Base-by-base conservation (phyloP, 495 filamentous ascomycete genomes). In the Hamigera avellanea region DNA sequence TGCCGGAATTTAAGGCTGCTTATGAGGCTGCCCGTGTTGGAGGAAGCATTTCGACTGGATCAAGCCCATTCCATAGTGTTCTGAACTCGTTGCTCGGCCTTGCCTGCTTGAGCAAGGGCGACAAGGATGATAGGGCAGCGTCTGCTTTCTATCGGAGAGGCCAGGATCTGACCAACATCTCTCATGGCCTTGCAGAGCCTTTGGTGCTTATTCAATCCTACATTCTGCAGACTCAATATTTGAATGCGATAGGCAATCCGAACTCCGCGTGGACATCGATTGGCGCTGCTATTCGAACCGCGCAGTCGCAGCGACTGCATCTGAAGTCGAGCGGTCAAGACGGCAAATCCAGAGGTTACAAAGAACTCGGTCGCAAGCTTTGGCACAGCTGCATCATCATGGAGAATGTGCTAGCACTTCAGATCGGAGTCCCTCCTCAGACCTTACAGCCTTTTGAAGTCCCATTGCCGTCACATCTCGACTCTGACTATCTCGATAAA, bases 211-310 rank as follows among this genome's bases (percentile, higher is more conserved):
- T 45, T 10, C 42, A 52, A n/a, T 37, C 19, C 4, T 33, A 26
- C 8, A 35, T 48, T 5, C 28, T 52, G 7, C 48, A 48, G 26
- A 31, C 37, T 14, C 39, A 45, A 13, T 52, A 52, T 35, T 36
- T 48, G 3, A 38, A 48, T 13, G 32, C 42, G 2, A 45, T 32
- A 2, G 44, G 48, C 0, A 36, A 43, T 9, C 36, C 43, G n/a
- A 33, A 19, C 26, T 18, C 9, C 13, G 42, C 45, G 2, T 48
- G 42, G 48, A 26, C 34, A 8, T 18, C 37, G 3, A 19, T 43
- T 12, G 40, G 41, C 2, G 17, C 33, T 28, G 28, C 39, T 1
- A 36, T 52, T 2, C 35, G 34, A 2, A 37, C 14, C 4, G 45
- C 42, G 8, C 39, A 52, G 23, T 17, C 35, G 1, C 34, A 36